Base-by-base conservation (phyloP, 306 rosid species). In the Geum urbanum region DNA sequence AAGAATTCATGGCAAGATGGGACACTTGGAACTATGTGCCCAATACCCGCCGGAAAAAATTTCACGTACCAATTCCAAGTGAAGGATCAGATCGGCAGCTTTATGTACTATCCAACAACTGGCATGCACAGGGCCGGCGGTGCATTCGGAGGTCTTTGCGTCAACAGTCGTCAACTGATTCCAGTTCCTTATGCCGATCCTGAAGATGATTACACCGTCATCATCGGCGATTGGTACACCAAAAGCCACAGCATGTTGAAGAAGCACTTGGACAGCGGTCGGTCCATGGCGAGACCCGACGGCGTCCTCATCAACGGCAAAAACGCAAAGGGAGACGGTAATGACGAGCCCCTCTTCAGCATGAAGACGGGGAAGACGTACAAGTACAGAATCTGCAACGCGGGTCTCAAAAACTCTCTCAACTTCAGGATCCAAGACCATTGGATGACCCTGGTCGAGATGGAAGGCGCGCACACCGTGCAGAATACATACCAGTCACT, bases 1-100 rank as follows among this genome's bases (percentile, higher is more conserved):
- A 92, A 90, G 81, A 92, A 92, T 68, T 73, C 87, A 0, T 92
- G 98, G 98, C 89, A 86, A 70, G 96, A 92, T 57, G 98, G 98
- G 14, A 43, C 69, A 0, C 70, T 47, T 0, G 98, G 97, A 59
- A 84, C 90, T 8, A 89, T 82, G 69, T 92, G 98, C 72, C 98
- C 98, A 4, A 90, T 92, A 4, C 74, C 2, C 3, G 82, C 96
- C 0, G 90, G 92, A 6, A 66, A 66, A n/a, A 92, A 92, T 84
- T 85, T 5, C 84, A 92, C 96, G 1, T 90, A 88, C 63, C 68
- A 63, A 0, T 86, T 81, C 80, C 98, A 92, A 69, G 88, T 88
- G 2, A 92, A 92, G 90, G 98, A 92, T 45, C 98, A 92, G 50
- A 91, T 91, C 0, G 97, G 97, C 0, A 86, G 85, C 67, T 91